A percentile compares a stretch with the other conserved stretches of the same genome.
phyloP scores from a whole-genome alignment of 768 basidiomycete genomes.

The Psilocybe azurescens region DNA sequence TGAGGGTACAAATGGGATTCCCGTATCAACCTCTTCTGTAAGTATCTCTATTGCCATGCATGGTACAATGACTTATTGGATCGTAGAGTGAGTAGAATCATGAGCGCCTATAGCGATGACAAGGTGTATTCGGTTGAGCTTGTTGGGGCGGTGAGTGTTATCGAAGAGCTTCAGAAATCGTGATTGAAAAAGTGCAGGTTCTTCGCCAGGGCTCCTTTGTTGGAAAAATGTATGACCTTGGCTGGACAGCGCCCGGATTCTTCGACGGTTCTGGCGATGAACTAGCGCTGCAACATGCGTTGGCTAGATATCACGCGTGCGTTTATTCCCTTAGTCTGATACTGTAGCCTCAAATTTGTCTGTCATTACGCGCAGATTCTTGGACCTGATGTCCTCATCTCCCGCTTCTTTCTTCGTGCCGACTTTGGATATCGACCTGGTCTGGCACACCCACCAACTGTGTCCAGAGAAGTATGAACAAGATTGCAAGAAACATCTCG shows the following conservation, averaged over 20 bases:
- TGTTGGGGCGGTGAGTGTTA: constrained; percentile 55
- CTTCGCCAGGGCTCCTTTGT: constrained; percentile 63
- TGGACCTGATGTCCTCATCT: constrained; percentile 56
- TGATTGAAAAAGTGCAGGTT: constrained; percentile 32
- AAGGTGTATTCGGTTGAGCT: constrained; percentile 61
- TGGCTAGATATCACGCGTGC: constrained; percentile 66
- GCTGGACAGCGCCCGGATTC: constrained; percentile 51
- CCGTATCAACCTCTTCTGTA: constrained; percentile 1
- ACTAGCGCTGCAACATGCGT: constrained; percentile 49
- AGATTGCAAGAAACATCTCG: constrained; percentile 48
- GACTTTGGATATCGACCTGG: constrained; percentile 77
- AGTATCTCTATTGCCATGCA: too few relatives aligned
- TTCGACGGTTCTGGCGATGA: constrained; percentile 44
- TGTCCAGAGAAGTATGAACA: constrained; percentile 47
- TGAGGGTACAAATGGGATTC: constrained; percentile 12
- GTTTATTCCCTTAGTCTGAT: constrained; percentile 8
- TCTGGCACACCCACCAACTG: constrained; percentile 79
- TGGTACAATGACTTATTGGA: background rate
- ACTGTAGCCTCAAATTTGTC: background rate
- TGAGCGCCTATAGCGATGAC: constrained; percentile 56
- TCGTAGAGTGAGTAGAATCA: constrained; percentile 33
- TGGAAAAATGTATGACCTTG: constrained; percentile 53
- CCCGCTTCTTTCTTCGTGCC: constrained; percentile 54
- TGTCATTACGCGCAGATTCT: constrained; percentile 39
- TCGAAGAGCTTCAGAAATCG: too few relatives aligned